Evolutionary conservation across 2,329 filamentous ascomycete species (phyloP).

Genomic region (Pseudopyrenochaeta lycopersici): DNA sequence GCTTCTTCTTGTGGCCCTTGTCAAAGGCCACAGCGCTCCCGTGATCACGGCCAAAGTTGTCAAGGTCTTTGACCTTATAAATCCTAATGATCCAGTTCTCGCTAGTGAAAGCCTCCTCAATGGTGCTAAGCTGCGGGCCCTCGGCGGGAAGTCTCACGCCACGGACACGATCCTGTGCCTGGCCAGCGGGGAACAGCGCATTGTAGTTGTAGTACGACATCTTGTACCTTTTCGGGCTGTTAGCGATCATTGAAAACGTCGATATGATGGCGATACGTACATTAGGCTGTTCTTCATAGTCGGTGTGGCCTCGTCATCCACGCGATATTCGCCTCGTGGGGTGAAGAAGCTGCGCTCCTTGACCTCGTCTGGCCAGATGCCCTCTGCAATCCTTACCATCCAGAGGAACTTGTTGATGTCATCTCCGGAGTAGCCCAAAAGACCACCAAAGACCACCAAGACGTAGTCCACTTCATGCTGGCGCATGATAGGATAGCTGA

Average conservation of each 20-base stretch:
- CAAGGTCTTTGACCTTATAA: constrained; percentile 99
- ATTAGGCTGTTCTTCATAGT: constrained; percentile 99
- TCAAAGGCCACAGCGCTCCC: constrained; percentile 74
- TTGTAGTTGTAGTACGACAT: constrained; percentile 99
- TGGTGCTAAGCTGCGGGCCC: constrained; percentile 82
- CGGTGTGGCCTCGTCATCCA: constrained; percentile 91
- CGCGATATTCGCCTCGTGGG: constrained; percentile 88
- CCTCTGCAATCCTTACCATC: constrained; percentile 99
- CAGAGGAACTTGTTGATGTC: constrained; percentile 99
- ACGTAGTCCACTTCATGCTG: constrained; percentile 99
- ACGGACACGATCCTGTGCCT: constrained; percentile 90
- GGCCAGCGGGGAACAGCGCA: constrained; percentile 87
- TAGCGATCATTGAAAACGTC: constrained; percentile 20
- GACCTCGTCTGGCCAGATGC: constrained; percentile 99
- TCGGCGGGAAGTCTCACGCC: constrained; percentile 80
- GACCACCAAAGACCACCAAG: constrained; percentile 94
- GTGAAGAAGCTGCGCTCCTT: constrained; percentile 98
- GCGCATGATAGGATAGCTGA: constrained; percentile 97
- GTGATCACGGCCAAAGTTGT: constrained; percentile 94
- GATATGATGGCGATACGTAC: constrained; percentile 63
- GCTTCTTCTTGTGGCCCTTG: constrained; percentile 85
- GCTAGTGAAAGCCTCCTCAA: constrained; percentile 97
- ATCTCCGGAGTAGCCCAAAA: constrained; percentile 96
- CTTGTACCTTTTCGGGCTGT: constrained; percentile 80
- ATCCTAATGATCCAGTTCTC: constrained; percentile 99